Evolutionary conservation across 1,284 basidiomycete species (phyloP).

Genomic region (Takashimella tepidaria): DNA sequence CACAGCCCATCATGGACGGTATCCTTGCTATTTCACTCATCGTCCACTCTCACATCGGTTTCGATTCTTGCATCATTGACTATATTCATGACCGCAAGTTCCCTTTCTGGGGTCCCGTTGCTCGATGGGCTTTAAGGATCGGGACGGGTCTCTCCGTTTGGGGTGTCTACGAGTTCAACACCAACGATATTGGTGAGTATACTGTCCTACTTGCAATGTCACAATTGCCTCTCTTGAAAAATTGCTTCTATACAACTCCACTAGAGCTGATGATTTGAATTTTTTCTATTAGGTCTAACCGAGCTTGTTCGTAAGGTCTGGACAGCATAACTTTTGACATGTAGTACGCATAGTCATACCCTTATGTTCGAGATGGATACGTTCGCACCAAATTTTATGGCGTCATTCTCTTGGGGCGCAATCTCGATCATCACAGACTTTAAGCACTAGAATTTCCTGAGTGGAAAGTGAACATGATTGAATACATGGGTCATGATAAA

Average conservation of each 20-base stretch:
- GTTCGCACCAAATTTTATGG: not conserved
- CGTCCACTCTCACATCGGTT: slow-evolving; percentile 90
- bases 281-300: slow-evolving; percentile 64
- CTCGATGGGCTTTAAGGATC: slow-evolving; percentile 69
- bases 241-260: too few relatives aligned
- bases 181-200: slow-evolving; percentile 85
- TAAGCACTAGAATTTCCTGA: too few relatives aligned
- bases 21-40: slow-evolving; percentile 79
- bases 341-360: not conserved
- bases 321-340: slow-evolving; percentile 54
- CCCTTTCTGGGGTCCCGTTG: slow-evolving; percentile 65
- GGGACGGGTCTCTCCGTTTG: slow-evolving; percentile 78
- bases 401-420: too few relatives aligned
- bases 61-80: slow-evolving; percentile 68
- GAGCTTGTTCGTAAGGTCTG: slow-evolving; percentile 64
- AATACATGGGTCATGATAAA: too few relatives aligned
- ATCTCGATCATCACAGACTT: too few relatives aligned
- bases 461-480: too few relatives aligned
- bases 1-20: slow-evolving; percentile 74
- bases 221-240: too few relatives aligned
- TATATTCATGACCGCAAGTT: slow-evolving; percentile 94
- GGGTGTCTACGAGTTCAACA: slow-evolving; percentile 96
- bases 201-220: too few relatives aligned
- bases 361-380: not conserved
- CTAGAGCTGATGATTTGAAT: too few relatives aligned